These are phyloP conservation scores for Barnettozyma botsteinii DNA, from an alignment of 805 yeast genomes.

Conservation along the genomic window DNA sequence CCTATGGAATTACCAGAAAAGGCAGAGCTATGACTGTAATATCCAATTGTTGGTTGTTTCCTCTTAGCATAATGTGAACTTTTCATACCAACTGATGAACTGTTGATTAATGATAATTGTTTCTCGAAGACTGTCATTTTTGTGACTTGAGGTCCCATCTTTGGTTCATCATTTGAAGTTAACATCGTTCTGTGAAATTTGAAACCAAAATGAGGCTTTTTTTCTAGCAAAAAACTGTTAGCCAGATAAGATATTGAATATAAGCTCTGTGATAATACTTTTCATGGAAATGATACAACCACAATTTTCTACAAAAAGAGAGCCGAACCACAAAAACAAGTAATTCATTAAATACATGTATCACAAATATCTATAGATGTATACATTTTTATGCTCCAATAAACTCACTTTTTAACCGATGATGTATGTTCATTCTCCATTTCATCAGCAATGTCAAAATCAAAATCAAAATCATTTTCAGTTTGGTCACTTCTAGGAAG, in stretches of 20 bases:
- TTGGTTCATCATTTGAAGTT: background rate
- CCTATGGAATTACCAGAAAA: slow-evolving; percentile 1
- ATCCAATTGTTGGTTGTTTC: slow-evolving; percentile 1
- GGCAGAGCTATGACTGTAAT: background rate
- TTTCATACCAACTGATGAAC: slow-evolving; percentile 4
- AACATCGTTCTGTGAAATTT: no score
- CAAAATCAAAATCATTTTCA: slow-evolving; percentile 9
- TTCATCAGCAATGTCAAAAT: slow-evolving; percentile 21
- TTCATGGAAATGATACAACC: no score
- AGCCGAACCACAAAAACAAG: background rate
- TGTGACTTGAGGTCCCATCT: slow-evolving; percentile 11
- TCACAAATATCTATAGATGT: no score
- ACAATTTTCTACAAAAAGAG: no score
- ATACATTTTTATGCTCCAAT: background rate
- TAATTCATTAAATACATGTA: no score
- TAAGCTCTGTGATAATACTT: no score
- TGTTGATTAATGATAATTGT: slow-evolving; percentile 15
- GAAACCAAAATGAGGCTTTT: no score
- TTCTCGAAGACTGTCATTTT: slow-evolving; percentile 21
- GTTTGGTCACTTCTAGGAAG: background rate
- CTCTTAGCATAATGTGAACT: background rate
- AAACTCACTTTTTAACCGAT: background rate
- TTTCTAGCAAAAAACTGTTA: no score
- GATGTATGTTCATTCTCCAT: slow-evolving; percentile 5
- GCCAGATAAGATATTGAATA: no score